These are phyloP conservation scores for Helianthus tuberosus DNA, from an alignment of 129 eudicot species.

Conservation along the genomic window DNA sequence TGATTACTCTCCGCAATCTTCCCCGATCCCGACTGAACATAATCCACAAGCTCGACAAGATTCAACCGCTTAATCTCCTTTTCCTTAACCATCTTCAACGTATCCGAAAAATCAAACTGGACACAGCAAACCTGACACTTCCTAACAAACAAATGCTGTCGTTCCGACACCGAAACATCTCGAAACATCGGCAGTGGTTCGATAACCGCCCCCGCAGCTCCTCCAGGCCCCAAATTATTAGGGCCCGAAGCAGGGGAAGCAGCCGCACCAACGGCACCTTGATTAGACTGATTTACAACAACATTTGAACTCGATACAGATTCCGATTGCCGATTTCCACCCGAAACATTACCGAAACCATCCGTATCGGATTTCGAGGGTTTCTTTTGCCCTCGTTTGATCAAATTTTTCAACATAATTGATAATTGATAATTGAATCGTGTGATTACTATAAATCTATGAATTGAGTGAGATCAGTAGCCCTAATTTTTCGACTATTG, in stretches of 20 bases:
- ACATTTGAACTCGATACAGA: constrained; percentile 58
- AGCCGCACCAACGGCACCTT: constrained; percentile 7
- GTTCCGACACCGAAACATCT: constrained; percentile 56
- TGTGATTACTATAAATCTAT: neutral
- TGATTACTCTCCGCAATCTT: constrained; percentile 63
- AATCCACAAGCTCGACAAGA: constrained; percentile 66
- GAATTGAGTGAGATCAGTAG: constrained; percentile 30
- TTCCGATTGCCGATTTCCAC: constrained; percentile 47
- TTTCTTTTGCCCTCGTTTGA: constrained; percentile 65
- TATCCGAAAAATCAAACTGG: constrained; percentile 63
- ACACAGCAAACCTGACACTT: constrained; percentile 63
- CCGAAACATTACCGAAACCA: constrained; percentile 32
- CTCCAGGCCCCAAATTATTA: constrained; percentile 14
- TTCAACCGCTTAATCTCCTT: constrained; percentile 74
- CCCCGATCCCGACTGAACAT: constrained; percentile 65
- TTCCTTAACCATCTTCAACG: constrained; percentile 60
- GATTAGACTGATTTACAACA: constrained; percentile 54
- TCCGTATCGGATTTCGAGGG: constrained; percentile 55
- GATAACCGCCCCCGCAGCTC: constrained; percentile 40
- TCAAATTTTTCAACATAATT: constrained; percentile 62
- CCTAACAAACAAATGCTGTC: constrained; percentile 54
- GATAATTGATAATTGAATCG: constrained; percentile 3
- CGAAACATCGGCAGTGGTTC: constrained; percentile 61
- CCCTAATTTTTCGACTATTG: constrained; percentile 25
- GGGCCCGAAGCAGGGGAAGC: neutral